Evolutionary conservation across 331 rosid genomes (phyloP).

Genomic region (Acacia concinna): DNA sequence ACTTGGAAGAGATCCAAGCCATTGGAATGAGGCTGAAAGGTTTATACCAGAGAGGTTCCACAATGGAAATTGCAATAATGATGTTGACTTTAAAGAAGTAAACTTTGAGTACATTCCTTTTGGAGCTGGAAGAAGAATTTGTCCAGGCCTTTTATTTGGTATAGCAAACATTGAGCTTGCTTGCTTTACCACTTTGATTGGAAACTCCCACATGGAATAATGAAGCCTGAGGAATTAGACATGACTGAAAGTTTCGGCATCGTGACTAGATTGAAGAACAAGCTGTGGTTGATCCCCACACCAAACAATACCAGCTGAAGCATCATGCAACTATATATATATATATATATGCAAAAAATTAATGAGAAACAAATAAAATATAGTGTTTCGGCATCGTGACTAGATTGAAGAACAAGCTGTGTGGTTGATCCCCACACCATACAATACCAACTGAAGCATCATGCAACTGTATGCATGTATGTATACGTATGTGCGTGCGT

Average conservation of each 20-base stretch:
- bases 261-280: neutral
- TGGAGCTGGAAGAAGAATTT: slow-evolving; percentile 4
- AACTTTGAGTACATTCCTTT: neutral
- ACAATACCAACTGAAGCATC: neutral
- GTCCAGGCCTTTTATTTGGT: neutral
- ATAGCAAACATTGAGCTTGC: neutral
- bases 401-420: neutral
- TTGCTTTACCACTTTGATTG: neutral
- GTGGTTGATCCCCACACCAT: neutral
- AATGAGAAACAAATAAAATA: too few relatives aligned
- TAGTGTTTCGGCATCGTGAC: neutral
- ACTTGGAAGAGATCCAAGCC: neutral
- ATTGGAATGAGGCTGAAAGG: neutral
- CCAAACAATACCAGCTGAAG: neutral
- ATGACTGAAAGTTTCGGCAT: neutral
- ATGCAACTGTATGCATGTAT: neutral
- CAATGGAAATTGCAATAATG: neutral
- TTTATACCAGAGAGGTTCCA: neutral
- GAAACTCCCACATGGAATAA: neutral
- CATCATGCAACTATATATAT: neutral
- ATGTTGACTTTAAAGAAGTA: neutral
- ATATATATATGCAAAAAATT: too few relatives aligned
- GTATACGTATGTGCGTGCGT: too few relatives aligned
- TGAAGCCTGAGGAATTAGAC: neutral
- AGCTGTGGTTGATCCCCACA: neutral